These are phyloP conservation scores for Bonia amplexicaulis DNA, from an alignment of 176 grass and related monocot species.

Conservation along the genomic window DNA sequence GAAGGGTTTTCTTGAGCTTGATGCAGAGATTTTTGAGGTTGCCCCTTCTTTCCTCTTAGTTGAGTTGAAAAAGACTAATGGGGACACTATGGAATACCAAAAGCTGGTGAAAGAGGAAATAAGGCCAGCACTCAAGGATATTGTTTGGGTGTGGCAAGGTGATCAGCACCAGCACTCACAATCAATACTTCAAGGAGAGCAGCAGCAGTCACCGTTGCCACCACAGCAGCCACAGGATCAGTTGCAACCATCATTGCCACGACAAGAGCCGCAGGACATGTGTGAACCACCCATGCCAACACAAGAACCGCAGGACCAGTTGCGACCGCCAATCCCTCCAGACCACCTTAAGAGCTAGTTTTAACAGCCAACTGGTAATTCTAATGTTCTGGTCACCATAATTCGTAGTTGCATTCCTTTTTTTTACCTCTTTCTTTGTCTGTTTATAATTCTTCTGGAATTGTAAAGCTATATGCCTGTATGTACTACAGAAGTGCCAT, in stretches of 20 bases:
- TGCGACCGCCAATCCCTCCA: not conserved
- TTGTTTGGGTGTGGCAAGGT: conserved; percentile 89
- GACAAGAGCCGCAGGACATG: not conserved
- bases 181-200: conserved; percentile 22
- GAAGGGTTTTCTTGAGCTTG: conserved; percentile 72
- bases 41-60: conserved; percentile 74
- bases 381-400: not conserved
- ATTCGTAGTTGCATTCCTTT: not conserved
- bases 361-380: conserved; percentile 20
- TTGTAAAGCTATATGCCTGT: conserved; percentile 29
- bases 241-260: conserved; percentile 12
- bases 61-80: conserved; percentile 75
- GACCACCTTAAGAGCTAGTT: not conserved
- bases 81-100: conserved; percentile 82
- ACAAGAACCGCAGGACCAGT: not conserved
- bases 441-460: conserved; percentile 31
- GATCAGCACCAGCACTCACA: conserved; percentile 36
- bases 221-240: not conserved
- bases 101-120: conserved; percentile 73
- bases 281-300: not conserved
- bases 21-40: conserved; percentile 74
- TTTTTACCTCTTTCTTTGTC: not conserved
- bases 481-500: conserved; percentile 13
- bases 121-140: conserved; percentile 77
- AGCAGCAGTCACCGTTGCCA: not conserved